Percentiles rank a stretch among this genome's conserved stretches.
These are phyloP conservation scores for Erythrophleum fordii DNA, from an alignment of 306 rosid genomes.

Conservation along the genomic window DNA sequence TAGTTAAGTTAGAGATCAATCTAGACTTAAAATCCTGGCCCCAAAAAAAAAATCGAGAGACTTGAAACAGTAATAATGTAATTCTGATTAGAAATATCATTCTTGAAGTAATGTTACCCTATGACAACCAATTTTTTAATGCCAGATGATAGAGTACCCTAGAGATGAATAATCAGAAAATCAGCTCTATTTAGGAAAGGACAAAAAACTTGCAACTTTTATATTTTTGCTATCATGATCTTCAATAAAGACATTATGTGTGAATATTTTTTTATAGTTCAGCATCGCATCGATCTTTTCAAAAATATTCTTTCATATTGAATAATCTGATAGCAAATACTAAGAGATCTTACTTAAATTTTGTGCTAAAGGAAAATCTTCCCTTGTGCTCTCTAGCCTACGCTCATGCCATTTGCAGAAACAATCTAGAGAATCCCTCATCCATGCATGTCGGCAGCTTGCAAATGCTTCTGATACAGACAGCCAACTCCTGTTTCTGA, in stretches of 20 bases:
- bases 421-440: constrained; percentile 78
- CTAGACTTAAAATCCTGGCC: too few relatives aligned
- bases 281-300: neutral
- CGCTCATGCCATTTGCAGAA: constrained; percentile 73
- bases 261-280: neutral
- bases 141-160: constrained; percentile 12
- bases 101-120: neutral
- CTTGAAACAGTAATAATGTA: neutral
- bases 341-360: too few relatives aligned
- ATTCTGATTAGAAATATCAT: neutral
- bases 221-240: neutral
- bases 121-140: neutral
- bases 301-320: neutral
- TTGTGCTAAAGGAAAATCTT: constrained; percentile 12
- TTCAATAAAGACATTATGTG: neutral
- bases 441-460: constrained; percentile 85
- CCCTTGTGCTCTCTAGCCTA: constrained; percentile 41
- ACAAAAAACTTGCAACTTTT: neutral
- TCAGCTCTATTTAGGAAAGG: neutral
- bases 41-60: too few relatives aligned
- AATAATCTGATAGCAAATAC: constrained; percentile 4
- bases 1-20: too few relatives aligned
- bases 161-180: constrained; percentile 24
- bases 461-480: constrained; percentile 60
- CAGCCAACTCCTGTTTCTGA: constrained; percentile 82